A percentile compares a stretch with the other conserved stretches of the same genome.
These are phyloP conservation scores for Pleurotus djamor DNA, from an alignment of 768 basidiomycete species.

Conservation along the genomic window DNA sequence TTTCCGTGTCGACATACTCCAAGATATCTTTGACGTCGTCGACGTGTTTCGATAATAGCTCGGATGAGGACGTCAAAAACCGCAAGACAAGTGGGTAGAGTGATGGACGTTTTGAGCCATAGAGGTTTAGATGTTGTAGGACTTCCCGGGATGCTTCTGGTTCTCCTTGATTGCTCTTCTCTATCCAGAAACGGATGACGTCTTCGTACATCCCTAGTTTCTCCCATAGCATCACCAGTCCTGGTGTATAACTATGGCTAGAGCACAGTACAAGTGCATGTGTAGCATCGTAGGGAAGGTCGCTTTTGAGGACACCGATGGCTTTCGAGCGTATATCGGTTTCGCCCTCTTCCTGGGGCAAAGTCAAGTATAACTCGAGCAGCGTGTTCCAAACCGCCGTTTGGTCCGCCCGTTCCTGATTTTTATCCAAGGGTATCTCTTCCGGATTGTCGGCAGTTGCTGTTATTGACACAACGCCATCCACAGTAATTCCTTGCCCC, in stretches of 20 bases:
- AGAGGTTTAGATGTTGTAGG: conserved; percentile 67
- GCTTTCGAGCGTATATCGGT: conserved; percentile 59
- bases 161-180: conserved; percentile 46
- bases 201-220: conserved; percentile 95
- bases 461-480: conserved; percentile 16
- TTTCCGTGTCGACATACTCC: conserved; percentile 74
- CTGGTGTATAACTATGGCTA: conserved; percentile 74
- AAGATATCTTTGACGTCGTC: conserved; percentile 70
- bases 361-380: conserved; percentile 85
- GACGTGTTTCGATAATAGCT: conserved; percentile 68
- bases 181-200: conserved; percentile 92
- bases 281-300: conserved; percentile 79
- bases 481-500: conserved; percentile 62
- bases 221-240: conserved; percentile 91
- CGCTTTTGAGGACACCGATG: conserved; percentile 62
- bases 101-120: conserved; percentile 68
- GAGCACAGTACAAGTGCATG: conserved; percentile 97
- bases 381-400: conserved; percentile 94
- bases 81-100: conserved; percentile 87
- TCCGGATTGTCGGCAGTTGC: conserved; percentile 10
- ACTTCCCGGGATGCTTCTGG: conserved; percentile 53
- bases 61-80: conserved; percentile 83
- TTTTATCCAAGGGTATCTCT: conserved; percentile 37
- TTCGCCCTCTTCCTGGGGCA: conserved; percentile 37
- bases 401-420: conserved; percentile 64